A percentile compares a stretch with the other conserved stretches of the same genome.
phyloP scores from a whole-genome alignment of 257 asterid species.

The Nicotiana knightiana region DNA sequence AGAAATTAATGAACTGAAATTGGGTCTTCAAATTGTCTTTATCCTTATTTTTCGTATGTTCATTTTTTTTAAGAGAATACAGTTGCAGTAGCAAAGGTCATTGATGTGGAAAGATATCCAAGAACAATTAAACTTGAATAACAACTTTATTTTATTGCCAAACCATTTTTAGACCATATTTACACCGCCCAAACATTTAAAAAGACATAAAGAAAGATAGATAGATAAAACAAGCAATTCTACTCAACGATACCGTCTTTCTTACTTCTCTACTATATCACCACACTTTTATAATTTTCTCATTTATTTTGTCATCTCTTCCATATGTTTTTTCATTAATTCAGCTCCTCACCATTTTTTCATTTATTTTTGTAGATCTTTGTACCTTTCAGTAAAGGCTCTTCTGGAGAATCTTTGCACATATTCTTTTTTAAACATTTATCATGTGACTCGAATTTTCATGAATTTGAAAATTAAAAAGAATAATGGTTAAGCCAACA shows the following conservation, averaged over 20 bases:
- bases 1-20: background rate
- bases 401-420: too few species aligned
- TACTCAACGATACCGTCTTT: background rate
- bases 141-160: background rate
- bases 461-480: too few species aligned
- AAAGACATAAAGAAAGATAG: background rate
- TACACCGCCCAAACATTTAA: background rate
- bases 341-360: constrained; percentile 36
- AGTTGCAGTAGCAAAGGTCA: background rate
- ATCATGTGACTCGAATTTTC: too few species aligned
- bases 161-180: background rate
- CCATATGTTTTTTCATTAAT: background rate
- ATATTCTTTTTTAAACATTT: too few species aligned
- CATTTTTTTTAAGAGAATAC: background rate
- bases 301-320: background rate
- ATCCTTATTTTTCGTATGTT: background rate
- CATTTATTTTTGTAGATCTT: too few species aligned
- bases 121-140: background rate
- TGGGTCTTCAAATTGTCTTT: background rate
- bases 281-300: background rate
- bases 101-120: background rate
- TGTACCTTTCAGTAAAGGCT: too few species aligned
- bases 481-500: too few species aligned
- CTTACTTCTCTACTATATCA: background rate
- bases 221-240: background rate